Conservation (phyloP, 169 alveolate species). For the Plasmodium berghei region DNA sequence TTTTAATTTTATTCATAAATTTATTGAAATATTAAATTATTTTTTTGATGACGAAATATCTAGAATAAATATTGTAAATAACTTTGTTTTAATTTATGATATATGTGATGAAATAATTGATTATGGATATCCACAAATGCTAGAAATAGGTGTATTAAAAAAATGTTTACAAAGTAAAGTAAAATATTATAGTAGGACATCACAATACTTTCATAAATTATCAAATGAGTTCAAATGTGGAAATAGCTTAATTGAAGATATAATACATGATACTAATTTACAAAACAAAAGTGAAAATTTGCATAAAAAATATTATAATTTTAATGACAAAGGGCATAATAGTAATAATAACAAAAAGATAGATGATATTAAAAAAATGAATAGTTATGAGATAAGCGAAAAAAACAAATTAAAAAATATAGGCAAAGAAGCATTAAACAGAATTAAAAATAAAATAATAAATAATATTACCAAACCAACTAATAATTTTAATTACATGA, state of each 20-base stretch:
- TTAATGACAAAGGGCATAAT: constrained; percentile 14
- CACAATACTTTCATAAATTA: constrained; percentile 39
- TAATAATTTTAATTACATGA: constrained; percentile 50
- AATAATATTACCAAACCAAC: constrained; percentile 34
- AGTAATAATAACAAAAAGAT: constrained; percentile 3
- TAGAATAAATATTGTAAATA: constrained; percentile 89
- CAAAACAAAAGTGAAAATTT: constrained; percentile 20
- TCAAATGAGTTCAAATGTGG: constrained; percentile 39
- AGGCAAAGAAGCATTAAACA: constrained; percentile 68
- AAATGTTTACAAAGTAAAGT: constrained; percentile 81
- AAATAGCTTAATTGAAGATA: constrained; percentile 66
- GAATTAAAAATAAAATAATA: constrained; percentile 62
- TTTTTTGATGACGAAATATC: constrained; percentile 54
- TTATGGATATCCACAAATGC: constrained; percentile 96
- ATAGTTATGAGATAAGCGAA: constrained; percentile 45
- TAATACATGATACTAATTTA: constrained; percentile 41
- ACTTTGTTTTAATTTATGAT: constrained; percentile 97
- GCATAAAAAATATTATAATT: constrained; percentile 28
- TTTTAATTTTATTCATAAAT: constrained; percentile 63
- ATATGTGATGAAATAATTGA: constrained; percentile 96
- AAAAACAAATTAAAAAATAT: constrained; percentile 61
- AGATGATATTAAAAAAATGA: constrained; percentile 9
- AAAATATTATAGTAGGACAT: constrained; percentile 55
- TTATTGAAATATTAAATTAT: constrained; percentile 70
- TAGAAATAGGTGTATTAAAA: constrained; percentile 94